Evolutionary conservation across 306 rosid genomes (phyloP), one percentile per base, ranked within the genome.

Genomic region (Boehmeria nivea): DNA sequence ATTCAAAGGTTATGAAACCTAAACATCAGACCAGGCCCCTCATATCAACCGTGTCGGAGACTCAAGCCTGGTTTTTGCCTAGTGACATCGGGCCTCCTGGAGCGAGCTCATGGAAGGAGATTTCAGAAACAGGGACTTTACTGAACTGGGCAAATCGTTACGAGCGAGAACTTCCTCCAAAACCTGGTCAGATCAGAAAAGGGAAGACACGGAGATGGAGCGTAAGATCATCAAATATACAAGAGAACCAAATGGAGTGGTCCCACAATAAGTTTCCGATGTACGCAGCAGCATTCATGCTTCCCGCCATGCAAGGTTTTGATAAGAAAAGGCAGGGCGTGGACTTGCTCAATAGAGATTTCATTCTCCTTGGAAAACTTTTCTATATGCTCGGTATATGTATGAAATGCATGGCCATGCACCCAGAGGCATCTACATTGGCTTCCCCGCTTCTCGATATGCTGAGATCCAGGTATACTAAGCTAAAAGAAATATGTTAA

Each of bases 221-320:
- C 67, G 68, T 80, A 43, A 72, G 64, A 72, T 53, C 91, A 16
- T 69, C 63, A 55, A 65, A 64, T 42, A 40, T 45, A 21, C 80
- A 57, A 58, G 72, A 80, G 50, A 75, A 68, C 67, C 72, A 64
- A 69, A 72, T 78, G 61, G 93, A 91, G 67, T 74, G 57, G 77
- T 84, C 96, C 54, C 79, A 72, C 40, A 91, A 91, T 63, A 91
- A 84, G 84, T 91, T 91, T 78, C 98, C 98, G 17, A 61, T 73
- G 69, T 78, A 91, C 69, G 98, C 95, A 19, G 95, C 98, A 38
- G 89, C 93, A n/a, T 87, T 87, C 67, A 87, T 91, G 93, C 96
- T 91, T 53, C 98, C 98, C 50, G 94, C 95, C 59, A 87, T 91
- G 96, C 83, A 84, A 66, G 95, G 96, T 24, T 91, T 72, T 71